phyloP scores from a whole-genome alignment of 495 filamentous ascomycete genomes.

The Letharia columbiana region DNA sequence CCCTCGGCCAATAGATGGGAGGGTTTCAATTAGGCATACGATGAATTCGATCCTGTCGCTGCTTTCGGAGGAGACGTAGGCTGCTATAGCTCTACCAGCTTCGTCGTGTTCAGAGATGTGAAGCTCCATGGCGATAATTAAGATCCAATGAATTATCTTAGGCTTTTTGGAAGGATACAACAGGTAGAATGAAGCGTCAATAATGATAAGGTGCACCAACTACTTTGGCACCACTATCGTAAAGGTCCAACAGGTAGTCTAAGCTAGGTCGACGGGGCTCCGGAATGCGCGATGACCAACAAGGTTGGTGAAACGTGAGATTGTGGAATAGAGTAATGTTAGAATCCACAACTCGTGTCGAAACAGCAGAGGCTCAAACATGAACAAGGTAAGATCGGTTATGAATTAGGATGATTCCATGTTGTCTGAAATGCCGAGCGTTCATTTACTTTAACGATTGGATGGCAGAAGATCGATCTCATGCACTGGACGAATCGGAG shows the following conservation, averaged over 20 bases:
- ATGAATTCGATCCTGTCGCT: constrained; percentile 24
- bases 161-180: too few species aligned
- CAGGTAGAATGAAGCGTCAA: too few species aligned
- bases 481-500: background rate
- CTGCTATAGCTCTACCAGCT: constrained; percentile 41
- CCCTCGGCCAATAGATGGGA: too few species aligned
- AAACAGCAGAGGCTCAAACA: too few species aligned
- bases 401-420: too few species aligned
- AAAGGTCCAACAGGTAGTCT: background rate
- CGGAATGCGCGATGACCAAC: background rate
- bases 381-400: too few species aligned
- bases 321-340: too few species aligned
- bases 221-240: background rate
- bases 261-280: background rate
- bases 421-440: background rate
- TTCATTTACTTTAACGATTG: background rate
- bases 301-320: background rate
- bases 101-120: constrained; percentile 39
- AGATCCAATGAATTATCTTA: background rate
- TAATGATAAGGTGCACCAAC: background rate
- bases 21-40: constrained; percentile 12
- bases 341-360: too few species aligned
- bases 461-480: background rate
- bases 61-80: constrained; percentile 34
- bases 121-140: constrained; percentile 4